Percentiles rank a stretch among this genome's conserved stretches.
These are phyloP conservation scores for Cyathus striatus DNA, from an alignment of 768 basidiomycete species.

Conservation along the genomic window DNA sequence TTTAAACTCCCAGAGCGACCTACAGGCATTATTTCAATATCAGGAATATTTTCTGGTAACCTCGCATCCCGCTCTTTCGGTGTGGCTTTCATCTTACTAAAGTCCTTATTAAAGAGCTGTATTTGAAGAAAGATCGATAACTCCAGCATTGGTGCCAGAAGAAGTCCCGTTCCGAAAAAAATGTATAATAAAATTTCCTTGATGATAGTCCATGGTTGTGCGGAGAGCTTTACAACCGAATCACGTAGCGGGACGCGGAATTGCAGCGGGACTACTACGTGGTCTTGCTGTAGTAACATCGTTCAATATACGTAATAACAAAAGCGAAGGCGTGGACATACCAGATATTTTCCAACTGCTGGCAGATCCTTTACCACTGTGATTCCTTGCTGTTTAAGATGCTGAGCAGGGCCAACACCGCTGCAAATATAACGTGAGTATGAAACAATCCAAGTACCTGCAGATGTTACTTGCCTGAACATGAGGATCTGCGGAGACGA, in stretches of 20 bases:
- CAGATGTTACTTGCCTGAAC: conserved; percentile 11
- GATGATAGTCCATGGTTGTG: conserved; percentile 17
- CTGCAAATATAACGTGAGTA: conserved; percentile 3
- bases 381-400: conserved; percentile 22
- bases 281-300: conserved; percentile 26
- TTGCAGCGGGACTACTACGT: conserved; percentile 25
- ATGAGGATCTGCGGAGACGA: conserved; percentile 38
- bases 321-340: conserved; percentile 5
- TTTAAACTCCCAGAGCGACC: too few relatives aligned
- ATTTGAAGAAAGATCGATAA: conserved; percentile 24
- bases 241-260: conserved; percentile 26
- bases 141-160: conserved; percentile 23
- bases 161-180: conserved; percentile 24
- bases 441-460: neutral
- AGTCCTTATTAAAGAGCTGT: conserved; percentile 13
- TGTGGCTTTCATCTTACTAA: neutral
- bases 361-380: conserved; percentile 21
- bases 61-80: conserved; percentile 10
- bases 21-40: conserved; percentile 32
- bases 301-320: neutral
- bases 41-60: conserved; percentile 22
- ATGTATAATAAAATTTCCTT: conserved; percentile 27
- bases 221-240: conserved; percentile 19
- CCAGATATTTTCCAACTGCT: conserved; percentile 26
- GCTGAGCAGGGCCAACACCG: conserved; percentile 37